Evolutionary conservation across 2,329 filamentous ascomycete genomes (phyloP).

Genomic region (Leptographium lundbergii): DNA sequence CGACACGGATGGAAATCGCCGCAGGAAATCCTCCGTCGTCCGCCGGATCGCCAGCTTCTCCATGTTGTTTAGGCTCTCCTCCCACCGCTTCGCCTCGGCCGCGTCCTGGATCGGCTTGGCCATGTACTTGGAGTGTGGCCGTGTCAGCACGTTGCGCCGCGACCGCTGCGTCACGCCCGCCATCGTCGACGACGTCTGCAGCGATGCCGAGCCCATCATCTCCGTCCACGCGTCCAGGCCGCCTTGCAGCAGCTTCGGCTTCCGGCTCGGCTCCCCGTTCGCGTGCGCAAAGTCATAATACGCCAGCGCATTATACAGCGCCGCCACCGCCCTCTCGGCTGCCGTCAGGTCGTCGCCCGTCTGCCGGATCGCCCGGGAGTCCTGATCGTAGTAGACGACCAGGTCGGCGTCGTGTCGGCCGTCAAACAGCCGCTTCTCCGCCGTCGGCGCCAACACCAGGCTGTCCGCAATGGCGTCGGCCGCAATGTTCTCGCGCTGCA

Average conservation of each 20-base stretch:
- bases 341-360: slow-evolving; percentile 5
- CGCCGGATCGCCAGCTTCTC: slow-evolving; percentile 45
- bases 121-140: slow-evolving; percentile 31
- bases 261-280: slow-evolving; percentile 22
- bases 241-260: slow-evolving; percentile 67
- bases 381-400: slow-evolving; percentile 80
- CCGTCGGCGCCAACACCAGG: slow-evolving; percentile 56
- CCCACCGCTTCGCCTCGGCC: slow-evolving; percentile 72
- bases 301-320: slow-evolving; percentile 65
- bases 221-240: slow-evolving; percentile 81
- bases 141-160: slow-evolving; percentile 15
- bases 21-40: slow-evolving; percentile 72
- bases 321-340: slow-evolving; percentile 45
- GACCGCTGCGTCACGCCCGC: slow-evolving; percentile 6
- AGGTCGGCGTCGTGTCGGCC: slow-evolving; percentile 66
- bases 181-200: slow-evolving; percentile 27
- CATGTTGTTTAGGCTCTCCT: slow-evolving; percentile 54
- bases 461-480: slow-evolving; percentile 52
- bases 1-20: slow-evolving; percentile 63
- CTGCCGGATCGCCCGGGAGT: slow-evolving; percentile 42
- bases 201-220: slow-evolving; percentile 58
- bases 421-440: slow-evolving; percentile 65
- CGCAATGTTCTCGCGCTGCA: slow-evolving; percentile 54
- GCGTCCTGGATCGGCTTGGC: slow-evolving; percentile 56
- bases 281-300: slow-evolving; percentile 56